Evolutionary conservation across 1,139 yeast genomes (phyloP), one percentile per base, ranked within the genome.

Genomic region (Geotrichum klebahnii): DNA sequence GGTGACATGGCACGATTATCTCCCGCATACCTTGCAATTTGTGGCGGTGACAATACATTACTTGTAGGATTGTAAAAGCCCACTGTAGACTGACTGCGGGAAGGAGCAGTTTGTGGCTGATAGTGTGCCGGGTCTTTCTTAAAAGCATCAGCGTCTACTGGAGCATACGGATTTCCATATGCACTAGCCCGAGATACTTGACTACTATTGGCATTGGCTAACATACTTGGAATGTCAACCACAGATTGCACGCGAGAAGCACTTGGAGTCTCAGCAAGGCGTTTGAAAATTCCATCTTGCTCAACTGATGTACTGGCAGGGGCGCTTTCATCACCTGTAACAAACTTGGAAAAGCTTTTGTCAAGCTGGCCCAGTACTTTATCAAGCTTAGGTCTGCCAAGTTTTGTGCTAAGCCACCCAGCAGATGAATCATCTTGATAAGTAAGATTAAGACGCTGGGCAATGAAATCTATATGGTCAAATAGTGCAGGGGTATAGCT

Each of bases 311-410:
- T 58, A 23, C 23, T n/a, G 3, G 53, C 54, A 10, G 57, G 59
- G 1, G 56, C 59, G 20, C 67, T 67, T 39, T 82, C 90, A 48
- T 87, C 96, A 10, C 97, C 98, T 2, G 96, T 87, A 56, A 92
- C 92, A 64, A 90, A 87, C 65, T 88, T 88, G 61, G 79, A 80
- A 62, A 82, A 79, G n/a, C 82, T 77, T 60, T 79, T 80, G 64
- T 88, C 95, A 55, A 89, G 72, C 48, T 84, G 89, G 6, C 90
- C 92, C 94, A 95, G 85, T 53, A 89, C 82, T 61, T 80, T 84
- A 60, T 89, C 95, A 53, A 89, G 72, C 59, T 84, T 85, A 12
- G 94, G 95, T 62, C 81, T 82, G 34, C 84, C 75, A 35, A 84
- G 75, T 71, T 78, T 81, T 35, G 78, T 69, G 23, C 81, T 75